phyloP scores from a whole-genome alignment of 116 monocot genomes.

The Dioscorea cayenensis region DNA sequence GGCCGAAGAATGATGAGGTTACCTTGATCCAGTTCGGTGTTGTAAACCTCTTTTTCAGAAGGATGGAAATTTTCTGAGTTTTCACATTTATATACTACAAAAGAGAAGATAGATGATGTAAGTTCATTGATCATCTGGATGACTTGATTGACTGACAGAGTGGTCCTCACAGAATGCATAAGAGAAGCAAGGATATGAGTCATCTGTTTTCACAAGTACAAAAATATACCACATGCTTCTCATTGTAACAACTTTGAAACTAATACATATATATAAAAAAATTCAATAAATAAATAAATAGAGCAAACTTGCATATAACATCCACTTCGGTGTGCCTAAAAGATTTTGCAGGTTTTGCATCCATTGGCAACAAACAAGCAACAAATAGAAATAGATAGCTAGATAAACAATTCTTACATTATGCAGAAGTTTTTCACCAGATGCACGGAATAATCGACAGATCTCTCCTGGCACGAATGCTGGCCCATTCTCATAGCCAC shows the following conservation, averaged over 20 bases:
- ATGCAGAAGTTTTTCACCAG: slow-evolving; percentile 77
- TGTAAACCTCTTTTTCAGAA: slow-evolving; percentile 85
- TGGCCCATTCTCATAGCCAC: slow-evolving; percentile 79
- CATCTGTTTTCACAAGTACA: too few relatives aligned
- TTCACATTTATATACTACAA: slow-evolving; percentile 86
- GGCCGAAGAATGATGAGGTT: neutral
- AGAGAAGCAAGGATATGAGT: too few relatives aligned
- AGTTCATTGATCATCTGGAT: neutral
- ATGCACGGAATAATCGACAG: slow-evolving; percentile 70
- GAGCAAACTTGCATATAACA: too few relatives aligned
- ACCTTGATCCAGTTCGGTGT: slow-evolving; percentile 97
- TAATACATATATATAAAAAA: slow-evolving; percentile 6
- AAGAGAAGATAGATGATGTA: slow-evolving; percentile 4
- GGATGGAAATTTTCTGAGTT: slow-evolving; percentile 69
- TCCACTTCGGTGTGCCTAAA: too few relatives aligned
- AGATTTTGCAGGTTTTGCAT: too few relatives aligned
- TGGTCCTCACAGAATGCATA: too few relatives aligned
- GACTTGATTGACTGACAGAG: neutral
- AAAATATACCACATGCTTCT: too few relatives aligned
- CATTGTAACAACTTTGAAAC: too few relatives aligned
- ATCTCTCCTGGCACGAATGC: slow-evolving; percentile 95
- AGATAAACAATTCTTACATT: slow-evolving; percentile 39
- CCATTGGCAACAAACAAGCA: too few relatives aligned
- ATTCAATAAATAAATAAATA: slow-evolving; percentile 5
- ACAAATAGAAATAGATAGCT: neutral